Evolutionary conservation across 164 flowering plant genomes (phyloP), one percentile per base, ranked within the genome.

Genomic region (Magnolia changhungtana): DNA sequence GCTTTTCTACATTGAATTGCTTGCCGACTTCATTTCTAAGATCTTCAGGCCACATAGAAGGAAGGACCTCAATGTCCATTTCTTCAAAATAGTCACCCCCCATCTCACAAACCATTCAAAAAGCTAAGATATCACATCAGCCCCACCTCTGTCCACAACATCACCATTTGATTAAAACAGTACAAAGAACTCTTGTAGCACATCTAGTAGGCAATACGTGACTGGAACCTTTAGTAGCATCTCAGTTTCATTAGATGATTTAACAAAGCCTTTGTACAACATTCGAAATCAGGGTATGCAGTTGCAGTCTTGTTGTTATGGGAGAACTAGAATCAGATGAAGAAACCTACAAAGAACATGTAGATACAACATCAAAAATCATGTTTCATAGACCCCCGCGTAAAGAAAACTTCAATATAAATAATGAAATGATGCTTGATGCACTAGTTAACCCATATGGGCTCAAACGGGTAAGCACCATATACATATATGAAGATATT

Each of bases 41-140:
- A 81, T 91, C 96, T 77, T 92, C 97, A 3, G 99, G 99, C 99
- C 99, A 95, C 99, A 93, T 95, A 1, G 99, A 91, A 79, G 89
- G 75, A n/a, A 92, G 89, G 80, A 80, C 88, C 77, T 94, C 98
- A 66, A 89, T 71, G 75, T 95, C 98, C 93, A 89, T 88, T 50
- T 90, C 96, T 75, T 90, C 95, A 4, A 73, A 55, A 58, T 72
- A 80, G 74, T 88, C 92, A 51, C 66, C 81, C 83, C 87, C 92
- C 90, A 94, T 89, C 74, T 88, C 86, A 21, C 88, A 83, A 68
- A 84, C 90, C 90, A 85, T 89, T 52, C 52, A 63, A 76, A 65
- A 18, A 13, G 61, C 67, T 76, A 27, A 67, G 63, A 69, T 67
- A 74, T 74, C 58, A 76, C 78, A 69, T 59, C 16, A 64, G 68